These are phyloP conservation scores for Tetracladium marchalianum DNA, from an alignment of 495 filamentous ascomycete genomes.

Conservation along the genomic window DNA sequence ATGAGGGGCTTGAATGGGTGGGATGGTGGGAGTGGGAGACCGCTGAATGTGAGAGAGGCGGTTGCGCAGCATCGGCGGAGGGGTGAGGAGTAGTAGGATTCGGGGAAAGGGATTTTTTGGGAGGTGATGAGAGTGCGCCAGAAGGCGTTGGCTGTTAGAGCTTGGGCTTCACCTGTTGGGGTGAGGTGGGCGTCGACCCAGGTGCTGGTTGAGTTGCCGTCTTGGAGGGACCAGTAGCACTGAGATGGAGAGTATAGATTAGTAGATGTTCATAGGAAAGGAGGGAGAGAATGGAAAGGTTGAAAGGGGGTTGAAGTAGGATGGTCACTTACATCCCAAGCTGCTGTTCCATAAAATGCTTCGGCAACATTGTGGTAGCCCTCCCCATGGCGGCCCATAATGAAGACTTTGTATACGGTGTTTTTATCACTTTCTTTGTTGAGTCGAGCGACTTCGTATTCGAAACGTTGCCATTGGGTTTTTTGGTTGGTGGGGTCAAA, in stretches of 20 bases:
- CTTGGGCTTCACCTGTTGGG: slow-evolving; percentile 47
- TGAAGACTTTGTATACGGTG: slow-evolving; percentile 58
- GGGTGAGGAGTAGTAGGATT: slow-evolving; percentile 60
- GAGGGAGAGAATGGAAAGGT: background rate
- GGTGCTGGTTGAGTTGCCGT: slow-evolving; percentile 53
- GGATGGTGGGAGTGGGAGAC: slow-evolving; percentile 37
- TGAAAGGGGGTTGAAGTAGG: background rate
- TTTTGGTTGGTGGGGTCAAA: slow-evolving; percentile 26
- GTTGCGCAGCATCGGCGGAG: slow-evolving; percentile 59
- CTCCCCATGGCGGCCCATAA: slow-evolving; percentile 59
- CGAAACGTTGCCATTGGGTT: slow-evolving; percentile 61
- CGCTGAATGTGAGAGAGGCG: slow-evolving; percentile 48
- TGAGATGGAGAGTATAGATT: slow-evolving; percentile 14
- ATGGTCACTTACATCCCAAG: slow-evolving; percentile 48
- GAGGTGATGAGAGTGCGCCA: slow-evolving; percentile 45
- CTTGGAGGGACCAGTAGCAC: slow-evolving; percentile 64
- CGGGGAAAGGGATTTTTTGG: slow-evolving; percentile 51
- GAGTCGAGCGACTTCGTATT: slow-evolving; percentile 41
- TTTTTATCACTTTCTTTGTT: slow-evolving; percentile 38
- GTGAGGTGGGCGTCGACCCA: slow-evolving; percentile 70
- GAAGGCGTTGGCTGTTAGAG: slow-evolving; percentile 48
- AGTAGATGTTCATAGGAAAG: background rate
- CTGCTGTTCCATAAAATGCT: slow-evolving; percentile 52
- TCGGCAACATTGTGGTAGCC: slow-evolving; percentile 61
- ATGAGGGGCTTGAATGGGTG: slow-evolving; percentile 50